These are phyloP conservation scores for Cytospora piceicola DNA, from an alignment of 2,329 filamentous ascomycete genomes.

Conservation along the genomic window DNA sequence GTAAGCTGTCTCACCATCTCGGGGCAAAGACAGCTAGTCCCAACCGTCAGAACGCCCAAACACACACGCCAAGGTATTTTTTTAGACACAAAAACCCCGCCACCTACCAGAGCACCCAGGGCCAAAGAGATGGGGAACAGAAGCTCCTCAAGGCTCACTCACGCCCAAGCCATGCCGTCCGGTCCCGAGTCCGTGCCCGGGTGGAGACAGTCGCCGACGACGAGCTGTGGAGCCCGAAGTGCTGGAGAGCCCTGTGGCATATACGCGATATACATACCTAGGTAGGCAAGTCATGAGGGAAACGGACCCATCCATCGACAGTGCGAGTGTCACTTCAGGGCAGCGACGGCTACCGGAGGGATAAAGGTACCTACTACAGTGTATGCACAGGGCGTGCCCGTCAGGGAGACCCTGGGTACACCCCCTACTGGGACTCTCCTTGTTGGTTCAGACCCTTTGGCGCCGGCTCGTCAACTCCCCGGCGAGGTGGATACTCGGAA, in stretches of 20 bases:
- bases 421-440: slow-evolving; percentile 6
- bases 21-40: not conserved
- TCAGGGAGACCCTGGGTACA: not conserved
- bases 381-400: not conserved
- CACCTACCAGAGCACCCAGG: not conserved
- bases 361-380: too few species aligned
- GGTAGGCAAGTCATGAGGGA: too few species aligned
- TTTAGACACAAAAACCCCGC: too few species aligned
- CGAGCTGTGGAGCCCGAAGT: not conserved
- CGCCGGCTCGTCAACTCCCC: slow-evolving; percentile 9
- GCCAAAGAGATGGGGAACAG: not conserved
- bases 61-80: not conserved
- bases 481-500: slow-evolving; percentile 12
- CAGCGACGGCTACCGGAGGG: not conserved
- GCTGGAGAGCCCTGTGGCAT: not conserved
- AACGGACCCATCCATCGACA: too few species aligned
- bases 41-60: not conserved
- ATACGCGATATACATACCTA: too few species aligned
- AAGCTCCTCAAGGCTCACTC: not conserved
- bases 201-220: not conserved
- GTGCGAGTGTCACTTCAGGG: not conserved
- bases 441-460: not conserved
- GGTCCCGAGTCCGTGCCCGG: not conserved
- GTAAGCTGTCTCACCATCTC: slow-evolving; percentile 8
- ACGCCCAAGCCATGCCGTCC: not conserved